phyloP scores from a whole-genome alignment of 2,329 filamentous ascomycete genomes.

The Pyrenochaeta sp. region DNA sequence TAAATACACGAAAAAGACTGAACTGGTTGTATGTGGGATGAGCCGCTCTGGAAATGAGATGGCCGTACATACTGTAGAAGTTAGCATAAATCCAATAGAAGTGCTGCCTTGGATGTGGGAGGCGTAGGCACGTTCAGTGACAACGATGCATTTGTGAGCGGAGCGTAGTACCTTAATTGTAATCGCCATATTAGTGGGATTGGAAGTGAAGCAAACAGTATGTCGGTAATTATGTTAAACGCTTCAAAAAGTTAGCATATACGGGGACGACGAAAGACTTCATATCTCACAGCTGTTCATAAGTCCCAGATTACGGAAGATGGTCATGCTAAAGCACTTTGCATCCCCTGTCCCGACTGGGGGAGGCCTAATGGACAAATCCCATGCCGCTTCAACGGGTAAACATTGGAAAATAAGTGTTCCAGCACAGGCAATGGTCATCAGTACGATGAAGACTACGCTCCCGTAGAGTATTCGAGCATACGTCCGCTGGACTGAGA shows the following conservation, averaged over 20 bases:
- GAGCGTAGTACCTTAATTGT: slow-evolving; percentile 41
- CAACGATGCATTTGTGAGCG: no score
- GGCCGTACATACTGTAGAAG: no score
- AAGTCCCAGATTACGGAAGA: slow-evolving; percentile 57
- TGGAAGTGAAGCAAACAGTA: slow-evolving; percentile 53
- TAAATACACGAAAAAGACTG: no score
- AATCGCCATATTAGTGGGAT: slow-evolving; percentile 55
- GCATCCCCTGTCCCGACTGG: slow-evolving; percentile 41
- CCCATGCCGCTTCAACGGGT: slow-evolving; percentile 57
- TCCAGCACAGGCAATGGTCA: slow-evolving; percentile 54
- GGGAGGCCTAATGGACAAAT: slow-evolving; percentile 43
- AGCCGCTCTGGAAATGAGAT: no score
- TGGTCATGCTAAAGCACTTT: slow-evolving; percentile 53
- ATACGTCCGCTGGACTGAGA: slow-evolving; percentile 51
- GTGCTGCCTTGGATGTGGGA: no score
- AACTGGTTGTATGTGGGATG: no score
- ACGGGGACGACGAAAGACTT: neutral
- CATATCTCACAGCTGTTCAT: slow-evolving; percentile 53
- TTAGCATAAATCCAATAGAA: no score
- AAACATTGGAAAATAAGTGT: slow-evolving; percentile 60
- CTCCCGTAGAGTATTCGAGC: slow-evolving; percentile 52
- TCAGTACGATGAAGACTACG: slow-evolving; percentile 55
- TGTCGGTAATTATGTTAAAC: slow-evolving; percentile 52
- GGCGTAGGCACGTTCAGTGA: no score
- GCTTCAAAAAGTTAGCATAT: slow-evolving; percentile 16